These are phyloP conservation scores for Castanopsis chinensis DNA, from an alignment of 306 rosid genomes.

Conservation along the genomic window DNA sequence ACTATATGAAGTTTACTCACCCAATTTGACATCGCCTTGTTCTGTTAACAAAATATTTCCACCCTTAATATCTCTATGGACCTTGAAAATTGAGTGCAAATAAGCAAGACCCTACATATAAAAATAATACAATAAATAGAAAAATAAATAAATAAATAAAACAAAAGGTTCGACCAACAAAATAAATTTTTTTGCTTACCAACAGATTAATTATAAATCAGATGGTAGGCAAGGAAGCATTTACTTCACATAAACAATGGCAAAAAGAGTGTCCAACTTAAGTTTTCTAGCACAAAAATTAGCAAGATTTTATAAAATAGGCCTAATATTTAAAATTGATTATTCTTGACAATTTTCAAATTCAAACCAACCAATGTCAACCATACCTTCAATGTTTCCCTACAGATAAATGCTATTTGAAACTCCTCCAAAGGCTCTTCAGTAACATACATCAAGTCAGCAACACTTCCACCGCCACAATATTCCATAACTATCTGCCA, in stretches of 20 bases:
- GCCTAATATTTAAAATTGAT: too few relatives aligned
- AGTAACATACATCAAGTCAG: conserved; percentile 82
- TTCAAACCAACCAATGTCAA: not conserved
- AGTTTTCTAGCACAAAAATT: not conserved
- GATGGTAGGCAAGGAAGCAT: not conserved
- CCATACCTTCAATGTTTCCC: conserved; percentile 89
- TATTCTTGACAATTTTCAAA: not conserved
- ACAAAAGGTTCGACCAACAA: not conserved
- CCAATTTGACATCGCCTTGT: conserved; percentile 98
- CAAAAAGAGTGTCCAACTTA: not conserved
- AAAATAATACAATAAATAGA: not conserved
- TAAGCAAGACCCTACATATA: conserved; percentile 81
- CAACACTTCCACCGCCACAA: conserved; percentile 99
- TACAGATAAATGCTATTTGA: conserved; percentile 92
- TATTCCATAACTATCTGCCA: conserved; percentile 99
- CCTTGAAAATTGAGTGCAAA: conserved; percentile 95
- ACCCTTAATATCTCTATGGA: conserved; percentile 97
- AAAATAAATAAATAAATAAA: too few relatives aligned
- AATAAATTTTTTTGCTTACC: too few relatives aligned
- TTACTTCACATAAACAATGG: not conserved
- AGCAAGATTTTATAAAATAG: too few relatives aligned
- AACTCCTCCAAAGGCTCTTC: conserved; percentile 89
- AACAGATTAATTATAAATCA: conserved; percentile 6
- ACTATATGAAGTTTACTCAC: conserved; percentile 47
- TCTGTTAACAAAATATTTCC: conserved; percentile 96